Percentiles rank a stretch among this genome's conserved stretches.
Conservation (phyloP, 345 rosid genomes). For the Hypericum androsaemum region DNA sequence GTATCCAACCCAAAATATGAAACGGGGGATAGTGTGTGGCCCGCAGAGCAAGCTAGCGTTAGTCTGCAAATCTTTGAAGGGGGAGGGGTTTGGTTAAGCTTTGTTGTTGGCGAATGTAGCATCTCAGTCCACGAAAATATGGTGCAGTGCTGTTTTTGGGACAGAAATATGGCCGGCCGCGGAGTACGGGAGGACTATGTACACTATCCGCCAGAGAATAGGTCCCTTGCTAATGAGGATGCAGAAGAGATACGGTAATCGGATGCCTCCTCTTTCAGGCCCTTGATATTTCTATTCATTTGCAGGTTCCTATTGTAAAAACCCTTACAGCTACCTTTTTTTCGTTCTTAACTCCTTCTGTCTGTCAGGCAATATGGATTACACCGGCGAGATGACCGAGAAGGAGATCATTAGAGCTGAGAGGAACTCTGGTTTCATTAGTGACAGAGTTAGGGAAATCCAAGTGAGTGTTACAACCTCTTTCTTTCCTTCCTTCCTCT, state of each 20-base stretch:
- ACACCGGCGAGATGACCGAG: slow-evolving; percentile 65
- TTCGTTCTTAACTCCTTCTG: background rate
- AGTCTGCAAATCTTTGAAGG: background rate
- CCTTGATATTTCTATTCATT: background rate
- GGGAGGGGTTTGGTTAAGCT: slow-evolving; percentile 18
- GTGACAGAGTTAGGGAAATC: slow-evolving; percentile 75
- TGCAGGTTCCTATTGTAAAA: background rate
- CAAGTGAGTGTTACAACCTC: slow-evolving; percentile 42
- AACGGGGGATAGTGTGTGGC: background rate
- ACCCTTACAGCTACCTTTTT: background rate
- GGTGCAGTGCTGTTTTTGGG: slow-evolving; percentile 97
- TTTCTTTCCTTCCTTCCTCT: background rate
- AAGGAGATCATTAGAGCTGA: slow-evolving; percentile 92
- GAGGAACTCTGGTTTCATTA: slow-evolving; percentile 81
- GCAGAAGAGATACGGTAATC: slow-evolving; percentile 75
- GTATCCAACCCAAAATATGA: no score
- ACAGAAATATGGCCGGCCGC: slow-evolving; percentile 99
- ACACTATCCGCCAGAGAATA: slow-evolving; percentile 82
- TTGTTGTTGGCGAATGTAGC: background rate
- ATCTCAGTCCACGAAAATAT: slow-evolving; percentile 11
- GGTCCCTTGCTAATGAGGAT: slow-evolving; percentile 88
- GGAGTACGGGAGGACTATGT: slow-evolving; percentile 96
- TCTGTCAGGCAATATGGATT: slow-evolving; percentile 54
- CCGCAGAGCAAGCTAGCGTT: no score
- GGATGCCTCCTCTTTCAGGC: background rate